These are phyloP conservation scores for Dendrobium officinale DNA, from an alignment of 106 monocot species.

Conservation along the genomic window DNA sequence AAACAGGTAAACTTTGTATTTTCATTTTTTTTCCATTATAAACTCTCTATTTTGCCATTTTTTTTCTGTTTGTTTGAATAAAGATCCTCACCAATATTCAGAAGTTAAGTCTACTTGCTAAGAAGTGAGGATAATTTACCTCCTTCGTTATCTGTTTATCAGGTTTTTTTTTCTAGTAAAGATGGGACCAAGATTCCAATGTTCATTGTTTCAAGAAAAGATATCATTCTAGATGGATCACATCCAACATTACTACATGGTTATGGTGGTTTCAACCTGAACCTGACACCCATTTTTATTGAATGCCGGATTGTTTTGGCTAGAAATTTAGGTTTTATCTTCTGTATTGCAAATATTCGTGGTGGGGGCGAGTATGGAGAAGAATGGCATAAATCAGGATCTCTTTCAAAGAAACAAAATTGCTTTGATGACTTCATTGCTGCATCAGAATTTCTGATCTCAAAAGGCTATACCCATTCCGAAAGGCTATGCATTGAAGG, in stretches of 20 bases:
- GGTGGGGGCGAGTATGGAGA: conserved; percentile 99
- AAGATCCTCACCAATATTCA: not conserved
- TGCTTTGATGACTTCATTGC: conserved; percentile 96
- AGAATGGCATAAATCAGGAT: conserved; percentile 91
- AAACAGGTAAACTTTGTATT: conserved; percentile 49
- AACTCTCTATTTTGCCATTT: not conserved
- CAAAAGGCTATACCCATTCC: conserved; percentile 58
- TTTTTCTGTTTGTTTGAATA: not conserved
- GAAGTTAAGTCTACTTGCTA: not conserved
- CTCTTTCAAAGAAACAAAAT: conserved; percentile 80
- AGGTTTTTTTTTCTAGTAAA: conserved; percentile 82
- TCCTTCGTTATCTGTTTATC: conserved; percentile 6
- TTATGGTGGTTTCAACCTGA: conserved; percentile 92
- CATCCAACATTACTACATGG: conserved; percentile 83
- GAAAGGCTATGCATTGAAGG: conserved; percentile 83
- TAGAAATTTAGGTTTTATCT: conserved; percentile 59
- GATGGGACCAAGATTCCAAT: conserved; percentile 92
- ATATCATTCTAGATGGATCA: conserved; percentile 63
- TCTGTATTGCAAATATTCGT: conserved; percentile 85
- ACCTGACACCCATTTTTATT: conserved; percentile 69
- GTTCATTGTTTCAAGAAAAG: conserved; percentile 83
- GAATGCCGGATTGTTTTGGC: conserved; percentile 48
- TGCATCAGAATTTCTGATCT: conserved; percentile 74
- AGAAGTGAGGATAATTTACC: not conserved
- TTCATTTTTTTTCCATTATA: not conserved